Percentiles rank a stretch among this genome's conserved stretches.
phyloP scores from a whole-genome alignment of 768 basidiomycete species.

The Hericium alpestre region DNA sequence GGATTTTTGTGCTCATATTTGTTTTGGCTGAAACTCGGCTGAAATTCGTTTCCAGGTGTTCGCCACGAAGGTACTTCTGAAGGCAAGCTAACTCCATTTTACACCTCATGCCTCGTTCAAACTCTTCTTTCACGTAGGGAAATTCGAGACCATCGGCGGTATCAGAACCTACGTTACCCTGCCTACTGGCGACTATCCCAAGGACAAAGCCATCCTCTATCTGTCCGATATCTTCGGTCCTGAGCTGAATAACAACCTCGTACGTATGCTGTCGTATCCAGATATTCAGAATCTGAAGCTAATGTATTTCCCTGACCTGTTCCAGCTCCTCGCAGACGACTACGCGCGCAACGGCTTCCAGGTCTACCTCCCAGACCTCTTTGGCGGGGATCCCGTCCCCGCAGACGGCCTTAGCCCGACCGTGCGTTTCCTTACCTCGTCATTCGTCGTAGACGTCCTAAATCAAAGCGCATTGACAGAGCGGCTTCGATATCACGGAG shows the following conservation, averaged over 20 bases:
- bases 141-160: slow-evolving; percentile 24
- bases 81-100: slow-evolving; percentile 15
- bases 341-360: slow-evolving; percentile 30
- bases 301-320: no score
- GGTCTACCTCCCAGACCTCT: slow-evolving; percentile 11
- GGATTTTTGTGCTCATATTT: neutral
- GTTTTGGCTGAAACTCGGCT: neutral
- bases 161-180: slow-evolving; percentile 31
- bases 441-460: neutral
- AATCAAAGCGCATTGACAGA: neutral
- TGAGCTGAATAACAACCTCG: slow-evolving; percentile 23
- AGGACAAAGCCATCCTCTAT: slow-evolving; percentile 32
- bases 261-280: neutral
- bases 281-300: no score
- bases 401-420: slow-evolving; percentile 11
- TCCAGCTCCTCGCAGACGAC: slow-evolving; percentile 33
- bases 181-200: slow-evolving; percentile 26
- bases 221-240: slow-evolving; percentile 31
- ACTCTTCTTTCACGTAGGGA: slow-evolving; percentile 15
- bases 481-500: neutral
- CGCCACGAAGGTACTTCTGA: slow-evolving; percentile 26
- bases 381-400: slow-evolving; percentile 17
- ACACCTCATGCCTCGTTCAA: neutral
- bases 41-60: slow-evolving; percentile 16
- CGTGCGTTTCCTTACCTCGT: slow-evolving; percentile 1